Base-by-base conservation (phyloP, 1,284 basidiomycete genomes). In the Microbotryum lychnidis-dioicae region DNA sequence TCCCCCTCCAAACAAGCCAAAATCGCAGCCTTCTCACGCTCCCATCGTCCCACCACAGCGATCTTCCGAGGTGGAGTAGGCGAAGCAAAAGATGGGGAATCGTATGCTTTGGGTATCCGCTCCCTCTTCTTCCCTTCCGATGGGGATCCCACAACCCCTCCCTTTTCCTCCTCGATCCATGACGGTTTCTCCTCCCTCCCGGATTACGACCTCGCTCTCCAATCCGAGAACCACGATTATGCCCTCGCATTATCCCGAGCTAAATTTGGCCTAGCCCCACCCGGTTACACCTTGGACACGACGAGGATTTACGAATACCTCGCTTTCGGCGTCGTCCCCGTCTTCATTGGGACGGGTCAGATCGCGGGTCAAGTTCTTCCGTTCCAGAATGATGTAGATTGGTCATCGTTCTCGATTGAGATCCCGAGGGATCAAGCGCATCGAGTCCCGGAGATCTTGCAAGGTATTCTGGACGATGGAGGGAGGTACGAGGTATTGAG, bases 241-340 rank as follows among this genome's bases (percentile, higher is more conserved):
- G 62, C 62, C 12, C 50, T 21, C 3, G 58, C 58, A 6, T 58
- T 66, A 46, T 31, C 62, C 0, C 53, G 54, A 3, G 9, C 54
- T 20, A 58, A 57, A 23, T 66, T 60, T 27, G 65, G 65, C 20
- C 55, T 66, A 31, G 63, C 57, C 0, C 65, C 65, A 8, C 63
- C 65, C 4, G 65, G 65, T 5, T 66, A 64, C 56, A 66, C 65
- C 10, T 58, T 66, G 50, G 65, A 66, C 50, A 66, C 65, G 48
- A 66, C 65, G 21, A 45, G 65, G 29, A 48, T 66, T 20, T 66
- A 60, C 56, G 65, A 66, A 50, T 66, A 66, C 63, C 53, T 66
- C 51, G 65, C 65, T 1, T 66, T 66, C 37, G 65, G 65, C n/a
- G 63, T 66, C 54, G 65, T 66, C 1, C 65, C 65, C 37, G 65